Evolutionary conservation across 1,284 basidiomycete species (phyloP).

Genomic region (Golubevia pallescens): DNA sequence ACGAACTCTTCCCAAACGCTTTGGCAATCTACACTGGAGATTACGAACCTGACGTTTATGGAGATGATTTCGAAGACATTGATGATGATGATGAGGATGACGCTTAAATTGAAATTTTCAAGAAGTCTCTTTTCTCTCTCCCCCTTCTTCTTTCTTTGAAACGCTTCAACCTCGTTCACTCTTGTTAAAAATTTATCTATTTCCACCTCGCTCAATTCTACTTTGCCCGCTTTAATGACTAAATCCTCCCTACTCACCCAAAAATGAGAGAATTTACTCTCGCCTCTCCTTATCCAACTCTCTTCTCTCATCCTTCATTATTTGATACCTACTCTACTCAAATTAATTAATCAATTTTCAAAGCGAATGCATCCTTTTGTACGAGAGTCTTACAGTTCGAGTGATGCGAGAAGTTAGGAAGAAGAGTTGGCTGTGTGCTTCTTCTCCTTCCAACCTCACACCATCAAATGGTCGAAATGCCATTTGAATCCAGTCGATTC

Average conservation of each 20-base stretch:
- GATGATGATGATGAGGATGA: constrained; percentile 53
- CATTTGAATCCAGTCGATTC: too few relatives aligned
- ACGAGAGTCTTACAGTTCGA: too few relatives aligned
- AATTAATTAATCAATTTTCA: neutral
- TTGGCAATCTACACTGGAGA: constrained; percentile 49
- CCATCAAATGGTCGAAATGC: too few relatives aligned
- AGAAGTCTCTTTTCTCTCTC: neutral
- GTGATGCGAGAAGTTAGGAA: too few relatives aligned
- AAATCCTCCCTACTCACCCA: neutral
- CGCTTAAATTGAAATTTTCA: constrained; percentile 34
- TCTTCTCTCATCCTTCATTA: neutral
- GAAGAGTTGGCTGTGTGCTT: too few relatives aligned
- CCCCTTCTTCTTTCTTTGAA: neutral
- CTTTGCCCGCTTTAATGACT: too few relatives aligned
- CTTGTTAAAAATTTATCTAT: too few relatives aligned
- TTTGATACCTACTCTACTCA: too few relatives aligned
- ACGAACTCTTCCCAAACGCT: constrained; percentile 54
- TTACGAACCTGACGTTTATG: constrained; percentile 40
- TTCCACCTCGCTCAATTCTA: too few relatives aligned
- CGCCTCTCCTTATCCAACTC: neutral
- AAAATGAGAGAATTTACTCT: neutral
- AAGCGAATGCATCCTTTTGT: too few relatives aligned
- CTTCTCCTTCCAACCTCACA: too few relatives aligned
- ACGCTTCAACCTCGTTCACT: too few relatives aligned
- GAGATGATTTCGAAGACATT: constrained; percentile 37